Evolutionary conservation across 169 alveolate genomes (phyloP), one percentile per base, ranked within the genome.

Genomic region (Perkinsus marinus): DNA sequence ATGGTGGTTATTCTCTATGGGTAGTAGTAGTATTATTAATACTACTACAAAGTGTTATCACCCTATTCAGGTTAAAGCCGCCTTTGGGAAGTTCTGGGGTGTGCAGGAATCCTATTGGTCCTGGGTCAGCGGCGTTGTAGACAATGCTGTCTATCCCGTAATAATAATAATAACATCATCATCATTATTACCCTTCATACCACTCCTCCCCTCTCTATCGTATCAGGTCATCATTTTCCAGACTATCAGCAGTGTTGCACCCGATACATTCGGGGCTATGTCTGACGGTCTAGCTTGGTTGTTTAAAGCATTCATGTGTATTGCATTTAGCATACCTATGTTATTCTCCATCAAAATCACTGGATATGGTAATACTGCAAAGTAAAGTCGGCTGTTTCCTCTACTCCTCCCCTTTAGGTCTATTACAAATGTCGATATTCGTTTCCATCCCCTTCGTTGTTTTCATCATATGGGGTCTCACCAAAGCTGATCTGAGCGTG

Each of bases 101-200:
- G 38, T 37, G 68, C 34, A 39, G 91, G 91, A 90, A 36, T 39
- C 79, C 39, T 90, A 90, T 39, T 90, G 68, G 69, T n/a, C 43
- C 91, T 90, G 91, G 91, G 69, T 90, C 41, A 90, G 91, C 91
- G 91, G 91, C 69, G 91, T 90, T 34, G 91, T 90, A 30, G 91
- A 90, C 69, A 90, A 90, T 47, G 91, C 91, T 10, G 91, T 90
- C 69, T 90, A 90, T 37, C 91, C 91, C 39, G 91, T 90, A 57
- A 57, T 57, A 57, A 2, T 30, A 57, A 57, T 57, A 43, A 43
- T 17, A 43, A 43, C 68, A 43, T 43, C 17, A 43, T 43, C 17
- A 43, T 43, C 9, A 43, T 43, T 10, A 43, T 43, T 9, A 43
- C 17, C 17, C 17, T 17, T 43, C 9, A 10, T 43, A n/a, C 46